A percentile compares a stretch with the other conserved stretches of the same genome.
phyloP scores from a whole-genome alignment of 73 alveolate species.

The Paraurostyla sp. region DNA sequence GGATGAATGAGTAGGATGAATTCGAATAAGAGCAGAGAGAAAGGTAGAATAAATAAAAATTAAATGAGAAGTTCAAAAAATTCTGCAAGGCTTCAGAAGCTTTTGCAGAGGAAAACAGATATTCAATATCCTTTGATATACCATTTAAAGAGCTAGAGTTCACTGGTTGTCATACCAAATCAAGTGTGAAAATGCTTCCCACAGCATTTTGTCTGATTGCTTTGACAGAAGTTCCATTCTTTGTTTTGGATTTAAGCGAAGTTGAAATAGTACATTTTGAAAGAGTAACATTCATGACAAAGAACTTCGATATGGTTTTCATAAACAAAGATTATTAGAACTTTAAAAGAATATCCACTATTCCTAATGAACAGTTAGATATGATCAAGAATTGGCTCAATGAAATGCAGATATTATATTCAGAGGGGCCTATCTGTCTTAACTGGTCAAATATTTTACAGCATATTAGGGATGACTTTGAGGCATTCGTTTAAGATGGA shows the following conservation, averaged over 20 bases:
- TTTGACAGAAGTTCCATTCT: constrained; percentile 93
- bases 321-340: constrained; percentile 90
- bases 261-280: constrained; percentile 95
- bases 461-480: constrained; percentile 87
- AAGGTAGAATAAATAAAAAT: constrained; percentile 77
- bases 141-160: constrained; percentile 90
- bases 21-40: constrained; percentile 94
- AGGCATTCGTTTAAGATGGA: constrained; percentile 92
- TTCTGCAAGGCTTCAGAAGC: constrained; percentile 86
- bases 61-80: constrained; percentile 86
- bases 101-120: constrained; percentile 62
- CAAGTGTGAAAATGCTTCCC: constrained; percentile 88
- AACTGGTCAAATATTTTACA: constrained; percentile 88
- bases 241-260: constrained; percentile 88
- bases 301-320: constrained; percentile 94
- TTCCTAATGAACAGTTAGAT: constrained; percentile 90
- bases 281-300: constrained; percentile 91
- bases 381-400: constrained; percentile 93
- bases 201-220: constrained; percentile 88
- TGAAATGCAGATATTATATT: constrained; percentile 86
- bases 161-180: constrained; percentile 91
- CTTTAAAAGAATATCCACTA: constrained; percentile 87
- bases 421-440: constrained; percentile 90
- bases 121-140: constrained; percentile 82
- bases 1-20: constrained; percentile 92